phyloP scores from a whole-genome alignment of 495 filamentous ascomycete genomes.

The Hypoxylon crocopeplum region DNA sequence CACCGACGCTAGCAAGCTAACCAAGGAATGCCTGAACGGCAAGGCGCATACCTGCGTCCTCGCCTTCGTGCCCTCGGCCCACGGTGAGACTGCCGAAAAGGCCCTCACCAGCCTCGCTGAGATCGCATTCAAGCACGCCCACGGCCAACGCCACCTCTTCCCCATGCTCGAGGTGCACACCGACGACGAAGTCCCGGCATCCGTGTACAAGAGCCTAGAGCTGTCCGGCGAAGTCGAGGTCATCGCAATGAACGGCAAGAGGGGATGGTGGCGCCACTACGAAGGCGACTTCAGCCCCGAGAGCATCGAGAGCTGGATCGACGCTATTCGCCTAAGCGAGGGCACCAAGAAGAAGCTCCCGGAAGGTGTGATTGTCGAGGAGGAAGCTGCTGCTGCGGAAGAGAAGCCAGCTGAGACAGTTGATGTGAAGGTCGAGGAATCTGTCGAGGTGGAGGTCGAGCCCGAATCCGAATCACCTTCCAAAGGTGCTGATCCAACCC shows the following conservation, averaged over 20 bases:
- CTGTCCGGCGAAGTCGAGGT: conserved; percentile 67
- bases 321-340: conserved; percentile 85
- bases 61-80: conserved; percentile 68
- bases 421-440: conserved; percentile 41
- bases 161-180: conserved; percentile 80
- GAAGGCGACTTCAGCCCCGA: conserved; percentile 63
- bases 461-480: conserved; percentile 24
- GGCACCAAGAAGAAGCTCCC: conserved; percentile 82
- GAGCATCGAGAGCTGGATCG: conserved; percentile 83
- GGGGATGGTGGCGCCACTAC: conserved; percentile 85
- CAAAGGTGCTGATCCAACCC: conserved; percentile 43
- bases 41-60: conserved; percentile 88
- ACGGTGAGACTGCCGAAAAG: conserved; percentile 59
- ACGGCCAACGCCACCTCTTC: conserved; percentile 72
- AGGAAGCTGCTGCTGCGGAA: conserved; percentile 31
- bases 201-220: conserved; percentile 66
- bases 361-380: conserved; percentile 68
- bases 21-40: conserved; percentile 71
- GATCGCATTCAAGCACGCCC: conserved; percentile 73
- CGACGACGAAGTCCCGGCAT: conserved; percentile 61
- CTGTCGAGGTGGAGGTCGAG: conserved; percentile 31
- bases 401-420: conserved; percentile 47
- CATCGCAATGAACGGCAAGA: conserved; percentile 81
- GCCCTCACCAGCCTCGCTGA: conserved; percentile 74
- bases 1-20: conserved; percentile 63